Base-by-base conservation (phyloP, 192 early-diverging fungal genomes). In the Chytriomyces confervae region DNA sequence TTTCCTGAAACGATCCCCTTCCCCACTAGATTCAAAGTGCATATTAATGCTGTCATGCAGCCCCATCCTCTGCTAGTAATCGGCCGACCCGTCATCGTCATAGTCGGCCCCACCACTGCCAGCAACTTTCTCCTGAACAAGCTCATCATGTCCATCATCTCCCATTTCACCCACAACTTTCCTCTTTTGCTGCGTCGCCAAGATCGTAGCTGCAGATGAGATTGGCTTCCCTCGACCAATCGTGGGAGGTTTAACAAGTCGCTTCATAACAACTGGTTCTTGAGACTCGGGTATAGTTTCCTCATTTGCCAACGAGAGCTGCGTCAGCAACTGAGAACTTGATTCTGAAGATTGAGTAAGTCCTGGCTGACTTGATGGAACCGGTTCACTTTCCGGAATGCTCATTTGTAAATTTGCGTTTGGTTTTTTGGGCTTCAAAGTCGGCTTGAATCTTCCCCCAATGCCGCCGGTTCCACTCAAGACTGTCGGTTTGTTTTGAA, bases 221-320 rank as follows among this genome's bases (percentile, higher is more conserved):
- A 65, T n/a, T 18, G 66, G 66, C 44, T 68, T 68, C 44, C 66
- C 66, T 68, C 47, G 36, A 5, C 66, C 66, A 44, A 68, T 65
- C 29, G 18, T 65, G 18, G 63, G 63, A 65, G 29, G 18, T 29
- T 29, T 43, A 0, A 23, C 44, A 3, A 9, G 20, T 47, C 36
- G 29, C 13, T 11, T 46, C 44, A 27, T 5, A 2, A 11, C 62
- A 11, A 36, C 11, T 7, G 24, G 23, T 64, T 64, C 18, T 27
- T 20, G 62, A 11, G 11, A 13, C 36, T 64, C 62, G 13, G 62
- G 62, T 20, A 36, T 36, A 36, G 36, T 36, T 36, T 36, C 36
- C 36, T 36, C 36, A 36, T 36, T 36, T 36, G 2, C 36, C 2
- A 2, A 36, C 0, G 36, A 36, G 2, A 36, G 0, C 2, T 36